These are phyloP conservation scores for Microcyclospora tardicrescens DNA, from an alignment of 2,329 filamentous ascomycete species.

Conservation along the genomic window DNA sequence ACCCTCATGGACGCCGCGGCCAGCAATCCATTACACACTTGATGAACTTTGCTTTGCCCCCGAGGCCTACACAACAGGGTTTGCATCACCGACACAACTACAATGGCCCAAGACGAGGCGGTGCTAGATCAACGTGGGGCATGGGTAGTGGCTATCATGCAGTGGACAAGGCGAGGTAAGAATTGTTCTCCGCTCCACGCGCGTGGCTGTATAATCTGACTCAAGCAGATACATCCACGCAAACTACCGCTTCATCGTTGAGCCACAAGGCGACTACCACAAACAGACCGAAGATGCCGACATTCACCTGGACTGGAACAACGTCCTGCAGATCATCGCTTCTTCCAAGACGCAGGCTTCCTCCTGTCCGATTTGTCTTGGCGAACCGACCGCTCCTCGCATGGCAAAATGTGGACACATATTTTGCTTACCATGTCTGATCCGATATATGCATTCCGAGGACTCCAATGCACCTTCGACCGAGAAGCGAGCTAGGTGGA, in stretches of 20 bases:
- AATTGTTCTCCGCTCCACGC: not conserved
- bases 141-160: constrained; percentile 81
- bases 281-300: constrained; percentile 77
- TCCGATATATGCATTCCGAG: constrained; percentile 86
- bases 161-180: constrained; percentile 73
- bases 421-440: constrained; percentile 84
- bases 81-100: constrained; percentile 27
- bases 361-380: constrained; percentile 89
- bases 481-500: constrained; percentile 66
- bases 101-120: constrained; percentile 28
- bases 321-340: constrained; percentile 81
- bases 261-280: constrained; percentile 65
- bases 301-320: constrained; percentile 77
- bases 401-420: constrained; percentile 98
- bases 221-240: constrained; percentile 65
- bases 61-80: constrained; percentile 51
- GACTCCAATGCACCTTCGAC: constrained; percentile 51
- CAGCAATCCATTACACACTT: constrained; percentile 96
- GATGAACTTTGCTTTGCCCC: constrained; percentile 77
- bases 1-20: constrained; percentile 53
- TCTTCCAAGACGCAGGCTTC: constrained; percentile 79
- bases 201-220: too few species aligned
- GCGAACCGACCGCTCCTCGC: constrained; percentile 78
- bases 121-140: constrained; percentile 65
- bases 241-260: constrained; percentile 94